Evolutionary conservation across 2,329 filamentous ascomycete species (phyloP), one percentile per base, ranked within the genome.

Genomic region (Talaromyces sp.): DNA sequence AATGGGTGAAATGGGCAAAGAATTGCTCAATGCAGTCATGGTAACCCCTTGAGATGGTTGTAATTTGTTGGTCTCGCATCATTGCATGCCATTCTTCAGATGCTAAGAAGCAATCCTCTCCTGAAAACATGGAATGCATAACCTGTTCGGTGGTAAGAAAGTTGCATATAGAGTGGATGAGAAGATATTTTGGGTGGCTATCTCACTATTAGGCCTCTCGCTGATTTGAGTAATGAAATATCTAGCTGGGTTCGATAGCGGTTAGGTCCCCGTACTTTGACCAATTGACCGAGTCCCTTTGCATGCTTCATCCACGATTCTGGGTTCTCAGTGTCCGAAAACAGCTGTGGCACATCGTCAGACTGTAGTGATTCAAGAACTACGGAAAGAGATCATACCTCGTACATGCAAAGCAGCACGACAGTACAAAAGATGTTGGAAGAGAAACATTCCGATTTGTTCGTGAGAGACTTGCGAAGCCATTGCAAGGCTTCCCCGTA

Each of bases 281-380:
- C 60, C 32, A 69, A 27, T 39, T 65, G 65, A 36, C 63, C 60
- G 22, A 69, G 51, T 2, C 61, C 66, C 22, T 62, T 61, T 16
- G 65, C 66, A 46, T 69, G 66, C 24, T 64, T 67, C 60, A 69
- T 69, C 66, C 66, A 69, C 3, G 62, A 62, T 24, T 60, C 60
- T 2, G 64, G 55, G 19, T 63, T 54, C 4, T 62, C 49, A 4
- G 53, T 56, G 27, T 68, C 63, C 14, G 64, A 52, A 44, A 69
- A 69, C 2, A 69, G 61, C 65, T 48, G 7, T 4, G 3, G 27
- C 5, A 19, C 13, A 22, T 3, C 10, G 35, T 39, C 14, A 48
- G 35, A 27, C 8, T 42, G 3, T 9, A n/a, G 32, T 5, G 5
- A 8, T 33, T n/a, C 6, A 35, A 44, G 6, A 24, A 14, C 5